Percentiles rank a stretch among this genome's conserved stretches.
These are phyloP conservation scores for Pholiota conissans DNA, from an alignment of 768 basidiomycete genomes.

Conservation along the genomic window DNA sequence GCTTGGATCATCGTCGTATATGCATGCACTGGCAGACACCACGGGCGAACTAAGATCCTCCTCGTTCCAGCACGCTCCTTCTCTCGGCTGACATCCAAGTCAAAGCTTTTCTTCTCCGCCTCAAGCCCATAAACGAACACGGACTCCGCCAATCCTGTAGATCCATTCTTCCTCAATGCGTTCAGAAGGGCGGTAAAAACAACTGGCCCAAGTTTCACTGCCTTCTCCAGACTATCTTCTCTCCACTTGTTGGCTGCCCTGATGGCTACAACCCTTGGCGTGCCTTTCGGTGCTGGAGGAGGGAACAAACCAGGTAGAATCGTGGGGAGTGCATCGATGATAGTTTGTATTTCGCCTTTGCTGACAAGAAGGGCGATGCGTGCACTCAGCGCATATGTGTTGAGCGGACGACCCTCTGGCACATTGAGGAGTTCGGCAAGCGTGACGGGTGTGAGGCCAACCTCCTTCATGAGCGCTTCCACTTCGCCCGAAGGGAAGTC, in stretches of 20 bases:
- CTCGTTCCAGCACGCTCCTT: too few relatives aligned
- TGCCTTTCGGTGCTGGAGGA: neutral
- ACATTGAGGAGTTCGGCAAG: constrained; percentile 4
- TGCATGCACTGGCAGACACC: constrained; percentile 64
- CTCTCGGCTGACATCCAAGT: neutral
- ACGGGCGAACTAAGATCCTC: constrained; percentile 34
- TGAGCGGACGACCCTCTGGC: constrained; percentile 21
- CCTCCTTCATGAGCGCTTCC: neutral
- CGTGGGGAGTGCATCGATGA: constrained; percentile 47
- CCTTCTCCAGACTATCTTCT: constrained; percentile 36
- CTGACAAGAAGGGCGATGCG: constrained; percentile 53
- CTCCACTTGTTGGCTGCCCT: constrained; percentile 7
- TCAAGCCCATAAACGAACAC: constrained; percentile 63
- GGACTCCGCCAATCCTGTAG: constrained; percentile 55
- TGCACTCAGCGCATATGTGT: constrained; percentile 49
- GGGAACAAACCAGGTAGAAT: constrained; percentile 55
- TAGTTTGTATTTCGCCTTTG: constrained; percentile 44
- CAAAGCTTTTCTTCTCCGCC: constrained; percentile 59
- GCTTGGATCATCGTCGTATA: constrained; percentile 74
- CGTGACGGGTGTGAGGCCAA: constrained; percentile 4
- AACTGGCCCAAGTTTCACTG: constrained; percentile 54
- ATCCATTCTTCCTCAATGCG: constrained; percentile 57
- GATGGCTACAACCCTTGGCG: constrained; percentile 16
- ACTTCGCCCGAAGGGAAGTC: neutral
- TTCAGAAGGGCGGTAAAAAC: constrained; percentile 61